Conservation (phyloP, 495 filamentous ascomycete genomes). For the Hyaloscypha finlandica region DNA sequence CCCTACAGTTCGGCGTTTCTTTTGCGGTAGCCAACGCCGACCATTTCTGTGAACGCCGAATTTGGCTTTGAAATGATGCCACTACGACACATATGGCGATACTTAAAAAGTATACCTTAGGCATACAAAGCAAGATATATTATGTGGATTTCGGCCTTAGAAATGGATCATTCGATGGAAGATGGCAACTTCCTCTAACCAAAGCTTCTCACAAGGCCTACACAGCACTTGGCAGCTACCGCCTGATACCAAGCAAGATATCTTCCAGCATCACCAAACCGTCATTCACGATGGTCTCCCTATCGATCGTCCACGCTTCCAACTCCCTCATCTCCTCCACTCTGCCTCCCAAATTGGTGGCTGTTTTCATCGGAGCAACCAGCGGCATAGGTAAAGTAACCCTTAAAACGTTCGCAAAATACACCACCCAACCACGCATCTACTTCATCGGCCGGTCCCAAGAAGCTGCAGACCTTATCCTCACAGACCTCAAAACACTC, state of each 20-base stretch:
- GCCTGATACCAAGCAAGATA: too few relatives aligned
- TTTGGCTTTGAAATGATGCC: neutral
- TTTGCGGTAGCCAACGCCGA: neutral
- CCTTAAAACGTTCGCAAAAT: conserved; percentile 36
- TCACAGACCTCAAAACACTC: conserved; percentile 34
- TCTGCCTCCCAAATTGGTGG: conserved; percentile 10
- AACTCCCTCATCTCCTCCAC: conserved; percentile 16
- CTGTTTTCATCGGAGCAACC: conserved; percentile 44
- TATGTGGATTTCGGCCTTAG: too few relatives aligned
- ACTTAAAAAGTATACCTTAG: neutral
- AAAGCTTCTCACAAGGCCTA: too few relatives aligned
- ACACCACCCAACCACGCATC: conserved; percentile 22
- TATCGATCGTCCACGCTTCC: conserved; percentile 5
- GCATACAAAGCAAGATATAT: conserved; percentile 5
- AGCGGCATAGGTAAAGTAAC: conserved; percentile 42
- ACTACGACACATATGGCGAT: neutral
- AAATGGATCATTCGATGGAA: too few relatives aligned
- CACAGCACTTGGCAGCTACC: too few relatives aligned
- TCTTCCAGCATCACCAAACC: too few relatives aligned
- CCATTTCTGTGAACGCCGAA: neutral
- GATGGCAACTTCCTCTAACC: too few relatives aligned
- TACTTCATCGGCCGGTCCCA: conserved; percentile 48
- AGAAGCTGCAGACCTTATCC: conserved; percentile 36
- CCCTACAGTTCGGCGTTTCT: neutral
- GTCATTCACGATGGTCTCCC: conserved; percentile 14